Conservation (phyloP, 2,329 filamentous ascomycete species). For the Plectosphaerella sp. region DNA sequence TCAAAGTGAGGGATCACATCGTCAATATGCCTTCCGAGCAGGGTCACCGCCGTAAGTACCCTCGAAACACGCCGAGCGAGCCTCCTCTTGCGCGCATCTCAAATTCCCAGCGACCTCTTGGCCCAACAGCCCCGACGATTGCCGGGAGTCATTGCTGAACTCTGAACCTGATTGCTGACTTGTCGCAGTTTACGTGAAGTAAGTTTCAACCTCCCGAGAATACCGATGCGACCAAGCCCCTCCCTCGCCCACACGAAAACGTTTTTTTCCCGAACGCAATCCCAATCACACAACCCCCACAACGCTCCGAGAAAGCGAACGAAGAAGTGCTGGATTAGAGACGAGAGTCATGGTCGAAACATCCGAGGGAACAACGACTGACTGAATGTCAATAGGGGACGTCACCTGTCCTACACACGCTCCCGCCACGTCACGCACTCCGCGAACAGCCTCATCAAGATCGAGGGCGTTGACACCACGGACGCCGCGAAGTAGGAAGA, state of each 20-base stretch:
- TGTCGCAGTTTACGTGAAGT: slow-evolving; percentile 78
- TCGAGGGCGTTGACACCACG: slow-evolving; percentile 93
- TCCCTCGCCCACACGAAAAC: not conserved
- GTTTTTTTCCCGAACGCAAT: not conserved
- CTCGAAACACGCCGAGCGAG: not conserved
- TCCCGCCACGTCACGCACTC: slow-evolving; percentile 89
- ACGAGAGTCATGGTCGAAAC: not conserved
- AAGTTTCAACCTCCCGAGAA: slow-evolving; percentile 42
- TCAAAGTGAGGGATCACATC: slow-evolving; percentile 44
- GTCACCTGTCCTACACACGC: slow-evolving; percentile 97
- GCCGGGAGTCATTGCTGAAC: not conserved
- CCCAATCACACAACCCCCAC: slow-evolving; percentile 1
- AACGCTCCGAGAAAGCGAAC: not conserved
- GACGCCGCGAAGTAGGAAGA: slow-evolving; percentile 77
- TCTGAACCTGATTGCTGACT: slow-evolving; percentile 30
- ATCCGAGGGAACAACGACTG: slow-evolving; percentile 13
- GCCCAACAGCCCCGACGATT: no score
- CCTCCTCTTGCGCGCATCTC: no score
- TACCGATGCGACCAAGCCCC: slow-evolving; percentile 2
- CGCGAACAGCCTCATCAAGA: slow-evolving; percentile 92
- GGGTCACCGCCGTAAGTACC: slow-evolving; percentile 79
- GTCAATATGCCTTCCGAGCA: slow-evolving; percentile 84
- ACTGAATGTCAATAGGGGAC: slow-evolving; percentile 61
- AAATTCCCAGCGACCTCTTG: no score
- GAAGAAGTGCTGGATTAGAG: not conserved